Conservation (phyloP, 148 eudicot genomes). For the Amaranthus cruentus region DNA sequence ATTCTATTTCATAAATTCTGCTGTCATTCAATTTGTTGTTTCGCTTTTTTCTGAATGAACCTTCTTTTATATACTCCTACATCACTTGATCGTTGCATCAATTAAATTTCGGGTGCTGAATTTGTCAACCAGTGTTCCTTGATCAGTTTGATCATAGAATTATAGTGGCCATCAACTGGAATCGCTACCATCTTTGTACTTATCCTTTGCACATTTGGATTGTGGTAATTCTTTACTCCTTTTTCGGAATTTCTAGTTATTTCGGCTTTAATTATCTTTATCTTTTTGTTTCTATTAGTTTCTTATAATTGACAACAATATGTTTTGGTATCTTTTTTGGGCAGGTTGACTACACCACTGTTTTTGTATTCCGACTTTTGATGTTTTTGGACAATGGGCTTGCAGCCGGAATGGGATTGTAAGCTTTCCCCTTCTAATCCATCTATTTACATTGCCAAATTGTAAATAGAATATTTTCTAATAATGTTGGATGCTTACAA, state of each 20-base stretch:
- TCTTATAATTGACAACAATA: neutral
- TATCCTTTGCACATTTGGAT: slow-evolving; percentile 91
- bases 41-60: slow-evolving; percentile 3
- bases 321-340: neutral
- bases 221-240: slow-evolving; percentile 54
- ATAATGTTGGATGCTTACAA: too few species aligned
- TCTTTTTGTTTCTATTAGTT: slow-evolving; percentile 7
- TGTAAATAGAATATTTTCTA: too few species aligned
- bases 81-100: too few species aligned
- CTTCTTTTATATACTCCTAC: neutral
- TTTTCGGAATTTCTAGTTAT: slow-evolving; percentile 1
- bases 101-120: neutral
- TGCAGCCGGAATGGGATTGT: slow-evolving; percentile 98
- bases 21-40: neutral
- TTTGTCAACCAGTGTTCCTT: slow-evolving; percentile 30
- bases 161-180: slow-evolving; percentile 78
- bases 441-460: too few species aligned
- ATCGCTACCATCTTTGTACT: slow-evolving; percentile 64
- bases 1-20: neutral
- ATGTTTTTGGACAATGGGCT: slow-evolving; percentile 96
- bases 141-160: slow-evolving; percentile 50
- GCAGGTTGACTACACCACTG: slow-evolving; percentile 86
- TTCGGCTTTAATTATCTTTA: neutral
- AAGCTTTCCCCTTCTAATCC: slow-evolving; percentile 30
- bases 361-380: slow-evolving; percentile 81